phyloP scores from a whole-genome alignment of 495 filamentous ascomycete species.

The Monascus purpureus region DNA sequence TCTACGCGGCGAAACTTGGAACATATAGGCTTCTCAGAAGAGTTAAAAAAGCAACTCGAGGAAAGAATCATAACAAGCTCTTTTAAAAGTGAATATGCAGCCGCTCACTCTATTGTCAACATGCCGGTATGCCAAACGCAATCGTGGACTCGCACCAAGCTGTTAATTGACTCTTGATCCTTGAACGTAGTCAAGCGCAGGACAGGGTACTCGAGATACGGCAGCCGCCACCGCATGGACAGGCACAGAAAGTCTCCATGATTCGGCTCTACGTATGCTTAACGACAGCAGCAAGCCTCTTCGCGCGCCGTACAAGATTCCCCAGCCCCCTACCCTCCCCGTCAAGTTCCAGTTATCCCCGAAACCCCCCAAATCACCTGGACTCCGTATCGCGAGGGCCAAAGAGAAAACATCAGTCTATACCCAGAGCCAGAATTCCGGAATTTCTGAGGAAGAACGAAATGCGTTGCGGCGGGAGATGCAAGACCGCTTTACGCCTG shows the following conservation, averaged over 20 bases:
- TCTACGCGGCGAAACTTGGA: constrained; percentile 61
- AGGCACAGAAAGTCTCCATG: constrained; percentile 57
- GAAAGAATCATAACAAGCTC: constrained; percentile 56
- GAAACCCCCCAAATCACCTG: constrained; percentile 28
- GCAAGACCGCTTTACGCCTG: constrained; percentile 64
- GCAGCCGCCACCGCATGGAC: constrained; percentile 66
- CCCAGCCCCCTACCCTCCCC: constrained; percentile 24
- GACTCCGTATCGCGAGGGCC: constrained; percentile 56
- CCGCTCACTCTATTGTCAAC: constrained; percentile 51
- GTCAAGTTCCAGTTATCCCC: constrained; percentile 49
- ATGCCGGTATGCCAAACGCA: constrained; percentile 45
- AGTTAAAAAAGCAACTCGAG: constrained; percentile 62
- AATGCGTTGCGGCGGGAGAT: constrained; percentile 56
- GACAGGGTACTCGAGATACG: constrained; percentile 55
- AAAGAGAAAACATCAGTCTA: constrained; percentile 69
- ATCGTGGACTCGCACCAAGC: too few relatives aligned
- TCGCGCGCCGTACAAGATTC: constrained; percentile 35
- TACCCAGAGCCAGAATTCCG: constrained; percentile 41
- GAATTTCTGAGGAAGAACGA: constrained; percentile 53
- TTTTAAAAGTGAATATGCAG: constrained; percentile 55
- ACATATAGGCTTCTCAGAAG: constrained; percentile 77
- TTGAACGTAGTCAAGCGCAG: constrained; percentile 46
- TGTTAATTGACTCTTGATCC: constrained; percentile 1
- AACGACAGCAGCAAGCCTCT: constrained; percentile 69
- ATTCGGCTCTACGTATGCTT: constrained; percentile 79